phyloP scores from a whole-genome alignment of 176 grass and related monocot species.

The Olyra latifolia region DNA sequence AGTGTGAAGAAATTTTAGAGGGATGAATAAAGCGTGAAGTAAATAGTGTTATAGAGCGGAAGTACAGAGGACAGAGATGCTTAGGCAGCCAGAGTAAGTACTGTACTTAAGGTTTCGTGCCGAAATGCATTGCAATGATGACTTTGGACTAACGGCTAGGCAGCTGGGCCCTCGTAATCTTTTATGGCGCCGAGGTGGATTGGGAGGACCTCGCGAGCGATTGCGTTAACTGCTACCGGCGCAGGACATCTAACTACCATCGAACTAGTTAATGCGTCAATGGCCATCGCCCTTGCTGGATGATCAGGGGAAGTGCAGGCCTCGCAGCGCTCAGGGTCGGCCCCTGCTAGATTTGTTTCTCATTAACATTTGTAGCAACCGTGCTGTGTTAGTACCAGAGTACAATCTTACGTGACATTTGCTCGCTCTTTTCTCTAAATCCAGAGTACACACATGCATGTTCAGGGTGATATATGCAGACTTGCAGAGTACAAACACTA shows the following conservation, averaged over 20 bases:
- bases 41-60: too few relatives aligned
- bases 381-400: background rate
- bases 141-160: background rate
- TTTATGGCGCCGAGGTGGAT: constrained; percentile 34
- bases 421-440: too few relatives aligned
- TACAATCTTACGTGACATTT: background rate
- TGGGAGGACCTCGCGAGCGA: background rate
- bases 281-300: background rate
- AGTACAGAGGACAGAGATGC: too few relatives aligned
- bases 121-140: background rate
- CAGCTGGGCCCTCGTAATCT: background rate
- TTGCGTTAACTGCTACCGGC: background rate
- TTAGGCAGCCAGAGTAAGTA: too few relatives aligned
- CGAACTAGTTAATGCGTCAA: constrained; percentile 25
- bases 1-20: too few relatives aligned
- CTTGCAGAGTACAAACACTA: background rate
- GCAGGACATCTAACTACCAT: background rate
- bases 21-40: too few relatives aligned
- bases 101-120: background rate
- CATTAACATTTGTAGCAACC: background rate
- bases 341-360: background rate
- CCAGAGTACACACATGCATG: too few relatives aligned
- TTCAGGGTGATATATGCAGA: background rate
- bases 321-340: background rate
- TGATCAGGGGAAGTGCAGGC: background rate